phyloP scores from a whole-genome alignment of 352 stramenopile genomes.

The Phytophthora sp. region DNA sequence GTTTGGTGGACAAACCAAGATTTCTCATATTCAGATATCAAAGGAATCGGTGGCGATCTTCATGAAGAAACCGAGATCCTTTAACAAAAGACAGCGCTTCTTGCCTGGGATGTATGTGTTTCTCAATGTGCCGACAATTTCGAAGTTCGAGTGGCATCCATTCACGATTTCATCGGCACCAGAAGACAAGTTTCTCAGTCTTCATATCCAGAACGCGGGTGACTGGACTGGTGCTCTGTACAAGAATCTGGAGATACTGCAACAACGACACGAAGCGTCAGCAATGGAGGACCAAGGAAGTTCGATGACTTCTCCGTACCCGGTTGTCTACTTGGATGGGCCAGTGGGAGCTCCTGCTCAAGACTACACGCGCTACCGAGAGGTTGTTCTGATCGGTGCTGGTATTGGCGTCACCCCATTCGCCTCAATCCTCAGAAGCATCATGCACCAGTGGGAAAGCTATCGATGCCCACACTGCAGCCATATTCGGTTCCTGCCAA shows the following conservation, averaged over 20 bases:
- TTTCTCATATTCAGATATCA: constrained; percentile 54
- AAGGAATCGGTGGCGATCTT: constrained; percentile 67
- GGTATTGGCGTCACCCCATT: constrained; percentile 80
- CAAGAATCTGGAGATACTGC: constrained; percentile 47
- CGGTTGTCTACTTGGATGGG: constrained; percentile 61
- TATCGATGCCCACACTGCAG: constrained; percentile 60
- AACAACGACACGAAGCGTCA: constrained; percentile 31
- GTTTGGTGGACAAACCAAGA: constrained; percentile 56
- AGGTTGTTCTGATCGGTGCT: constrained; percentile 71
- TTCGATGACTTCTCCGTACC: constrained; percentile 45
- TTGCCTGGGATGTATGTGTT: constrained; percentile 85
- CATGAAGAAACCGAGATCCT: constrained; percentile 65
- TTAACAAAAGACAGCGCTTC: constrained; percentile 57
- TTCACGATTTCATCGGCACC: constrained; percentile 91
- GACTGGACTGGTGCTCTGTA: constrained; percentile 75
- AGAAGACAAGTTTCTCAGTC: constrained; percentile 64
- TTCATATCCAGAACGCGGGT: constrained; percentile 73
- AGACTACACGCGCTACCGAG: constrained; percentile 64
- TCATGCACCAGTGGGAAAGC: constrained; percentile 70
- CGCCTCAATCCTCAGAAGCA: constrained; percentile 70
- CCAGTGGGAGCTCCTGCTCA: constrained; percentile 65
- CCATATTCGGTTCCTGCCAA: constrained; percentile 63
- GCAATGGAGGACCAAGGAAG: constrained; percentile 38
- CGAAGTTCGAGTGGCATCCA: constrained; percentile 85
- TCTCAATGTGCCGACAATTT: constrained; percentile 82